Conservation (phyloP, 306 rosid genomes). For the Crataegus laevigata region DNA sequence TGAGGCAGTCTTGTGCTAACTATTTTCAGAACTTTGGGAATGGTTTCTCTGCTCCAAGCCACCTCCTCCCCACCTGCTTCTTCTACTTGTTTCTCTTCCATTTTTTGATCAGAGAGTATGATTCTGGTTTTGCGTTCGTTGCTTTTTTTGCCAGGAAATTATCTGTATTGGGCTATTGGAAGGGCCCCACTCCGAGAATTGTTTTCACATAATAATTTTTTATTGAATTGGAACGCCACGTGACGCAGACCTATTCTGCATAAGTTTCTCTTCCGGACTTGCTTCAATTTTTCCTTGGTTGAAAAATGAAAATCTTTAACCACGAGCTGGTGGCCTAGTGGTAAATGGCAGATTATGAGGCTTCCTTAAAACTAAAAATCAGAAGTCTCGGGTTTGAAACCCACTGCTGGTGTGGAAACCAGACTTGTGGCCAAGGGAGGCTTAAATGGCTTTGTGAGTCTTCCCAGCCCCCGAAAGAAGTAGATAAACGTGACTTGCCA, state of each 20-base stretch:
- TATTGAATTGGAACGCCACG: accelerated
- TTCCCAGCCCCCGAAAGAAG: accelerated
- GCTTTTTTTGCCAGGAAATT: neutral
- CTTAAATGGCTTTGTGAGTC: too few species aligned
- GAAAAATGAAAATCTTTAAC: too few species aligned
- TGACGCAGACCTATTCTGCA: too few species aligned
- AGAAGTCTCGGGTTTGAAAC: too few species aligned
- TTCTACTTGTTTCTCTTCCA: slow-evolving; percentile 24
- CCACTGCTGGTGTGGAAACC: too few species aligned
- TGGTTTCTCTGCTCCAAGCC: slow-evolving; percentile 60
- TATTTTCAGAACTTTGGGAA: slow-evolving; percentile 49
- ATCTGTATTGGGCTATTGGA: neutral
- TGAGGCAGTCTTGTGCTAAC: slow-evolving; percentile 49
- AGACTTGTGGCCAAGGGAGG: accelerated
- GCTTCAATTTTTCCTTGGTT: too few species aligned
- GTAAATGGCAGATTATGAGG: accelerated
- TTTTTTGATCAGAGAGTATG: neutral
- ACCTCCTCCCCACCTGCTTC: slow-evolving; percentile 19
- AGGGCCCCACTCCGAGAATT: neutral
- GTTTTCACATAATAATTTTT: too few species aligned
- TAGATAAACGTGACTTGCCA: too few species aligned
- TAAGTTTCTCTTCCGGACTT: too few species aligned
- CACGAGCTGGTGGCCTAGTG: too few species aligned
- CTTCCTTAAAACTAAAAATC: too few species aligned
- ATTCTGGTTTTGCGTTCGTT: neutral